Evolutionary conservation across 148 eudicot genomes (phyloP), one percentile per base, ranked within the genome.

Genomic region (Cornus suecica): DNA sequence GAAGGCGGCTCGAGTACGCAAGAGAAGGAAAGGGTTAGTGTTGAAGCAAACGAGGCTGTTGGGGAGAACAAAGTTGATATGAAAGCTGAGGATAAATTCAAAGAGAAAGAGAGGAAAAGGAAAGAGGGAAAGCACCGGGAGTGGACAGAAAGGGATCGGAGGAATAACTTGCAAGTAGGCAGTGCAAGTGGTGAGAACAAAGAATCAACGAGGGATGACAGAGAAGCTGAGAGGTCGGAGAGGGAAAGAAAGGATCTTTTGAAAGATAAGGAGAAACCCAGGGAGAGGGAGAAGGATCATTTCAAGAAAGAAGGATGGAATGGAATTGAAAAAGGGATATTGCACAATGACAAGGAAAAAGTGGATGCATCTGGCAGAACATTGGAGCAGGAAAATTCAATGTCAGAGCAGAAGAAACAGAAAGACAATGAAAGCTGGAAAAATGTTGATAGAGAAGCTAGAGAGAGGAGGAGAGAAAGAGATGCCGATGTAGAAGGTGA

Each of bases 91-190:
- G 97, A 95, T 67, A 93, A 86, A 68, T 83, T 81, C 79, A 95
- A 90, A 79, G 98, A 92, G 51, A 88, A 81, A 83, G 98, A 95
- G 52, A 86, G 93, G 84, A 95, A 91, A 70, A 81, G 90, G 81
- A 93, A 93, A 84, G 99, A 95, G 29, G 87, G 85, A 72, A 95
- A 95, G 80, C 92, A 91, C 69, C 85, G 88, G 73, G 97, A 93
- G 28, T 90, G 91, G 94, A 90, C 86, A 10, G 94, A 88, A 32
- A 83, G 80, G 74, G 94, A 95, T 77, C 73, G 88, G 15, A 85
- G 90, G 80, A 84, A 71, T 83, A 87, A 65, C 81, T 75, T 82
- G 84, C 90, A 77, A 78, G 73, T 78, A 26, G 90, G 86, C 66
- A 73, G 77, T 71, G 76, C 84, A 82, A 83, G 88, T 81, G 78